These are phyloP conservation scores for Collybia sordida DNA, from an alignment of 768 basidiomycete genomes.

Conservation along the genomic window DNA sequence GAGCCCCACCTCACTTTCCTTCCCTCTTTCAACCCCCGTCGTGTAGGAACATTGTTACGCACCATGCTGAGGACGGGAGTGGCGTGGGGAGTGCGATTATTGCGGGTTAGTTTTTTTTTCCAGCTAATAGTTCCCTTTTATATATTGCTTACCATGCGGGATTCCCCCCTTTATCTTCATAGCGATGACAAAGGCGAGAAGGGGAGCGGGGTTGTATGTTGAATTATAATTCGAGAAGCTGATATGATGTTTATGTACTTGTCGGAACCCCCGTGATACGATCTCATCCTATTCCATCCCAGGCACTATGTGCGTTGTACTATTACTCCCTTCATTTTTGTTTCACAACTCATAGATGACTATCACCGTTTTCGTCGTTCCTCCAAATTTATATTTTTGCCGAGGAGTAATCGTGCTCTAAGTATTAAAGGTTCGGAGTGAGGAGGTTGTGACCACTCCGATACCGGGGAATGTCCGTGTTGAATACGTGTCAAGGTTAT, in stretches of 20 bases:
- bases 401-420: too few species aligned
- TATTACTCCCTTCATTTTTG: conserved; percentile 4
- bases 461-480: too few species aligned
- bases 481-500: too few species aligned
- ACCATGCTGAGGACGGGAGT: conserved; percentile 88
- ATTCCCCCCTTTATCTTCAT: conserved; percentile 4
- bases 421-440: too few species aligned
- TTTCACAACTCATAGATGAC: conserved; percentile 1
- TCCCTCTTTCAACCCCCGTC: too few species aligned
- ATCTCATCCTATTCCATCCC: neutral
- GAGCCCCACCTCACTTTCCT: too few species aligned
- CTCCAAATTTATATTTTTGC: too few species aligned
- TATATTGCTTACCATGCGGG: neutral
- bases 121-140: neutral
- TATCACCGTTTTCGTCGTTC: neutral
- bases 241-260: too few species aligned
- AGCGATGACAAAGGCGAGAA: conserved; percentile 91
- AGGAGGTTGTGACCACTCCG: too few species aligned
- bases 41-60: conserved; percentile 72
- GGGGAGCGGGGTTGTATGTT: conserved; percentile 57
- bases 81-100: conserved; percentile 98
- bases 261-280: too few species aligned
- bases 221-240: too few species aligned
- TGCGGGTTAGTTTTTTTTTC: conserved; percentile 60
- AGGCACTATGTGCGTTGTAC: conserved; percentile 6